Conservation (phyloP, 2,329 filamentous ascomycete species). For the Aspergillus novoparasiticus region DNA sequence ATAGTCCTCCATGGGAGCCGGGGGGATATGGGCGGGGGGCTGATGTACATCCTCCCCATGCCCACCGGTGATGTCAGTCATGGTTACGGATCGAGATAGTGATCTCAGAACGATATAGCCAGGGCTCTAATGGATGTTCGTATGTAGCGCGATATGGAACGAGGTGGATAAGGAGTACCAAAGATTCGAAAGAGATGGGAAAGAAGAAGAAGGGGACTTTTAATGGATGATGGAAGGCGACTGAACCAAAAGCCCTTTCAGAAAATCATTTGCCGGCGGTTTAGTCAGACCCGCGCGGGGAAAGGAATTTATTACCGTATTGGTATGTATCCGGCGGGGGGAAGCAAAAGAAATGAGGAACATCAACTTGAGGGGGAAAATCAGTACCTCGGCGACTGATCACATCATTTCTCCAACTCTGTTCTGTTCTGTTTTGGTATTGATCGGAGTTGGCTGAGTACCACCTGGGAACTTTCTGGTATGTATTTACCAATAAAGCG, state of each 20-base stretch:
- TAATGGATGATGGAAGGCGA: conserved; percentile 6
- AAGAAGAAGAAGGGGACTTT: not conserved
- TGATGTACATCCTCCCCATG: conserved; percentile 34
- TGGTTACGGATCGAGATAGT: conserved; percentile 25
- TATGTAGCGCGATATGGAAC: not conserved
- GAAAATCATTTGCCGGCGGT: conserved; percentile 6
- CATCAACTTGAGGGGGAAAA: not conserved
- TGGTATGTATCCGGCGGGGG: conserved; percentile 9
- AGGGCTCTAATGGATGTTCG: not conserved
- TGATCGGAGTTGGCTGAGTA: not conserved
- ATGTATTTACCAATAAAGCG: not conserved
- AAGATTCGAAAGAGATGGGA: not conserved
- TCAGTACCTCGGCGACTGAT: not conserved
- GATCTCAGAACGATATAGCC: not conserved
- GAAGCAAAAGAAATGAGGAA: not conserved
- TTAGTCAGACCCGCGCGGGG: conserved; percentile 13
- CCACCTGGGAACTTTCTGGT: not conserved
- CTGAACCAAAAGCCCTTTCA: not conserved
- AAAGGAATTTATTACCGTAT: conserved; percentile 2
- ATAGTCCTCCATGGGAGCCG: conserved; percentile 44
- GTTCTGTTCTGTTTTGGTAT: not conserved
- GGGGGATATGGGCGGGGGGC: conserved; percentile 22
- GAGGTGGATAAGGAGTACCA: not conserved
- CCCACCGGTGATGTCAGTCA: conserved; percentile 30
- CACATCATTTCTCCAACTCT: conserved; percentile 8